Evolutionary conservation across 2,329 filamentous ascomycete genomes (phyloP).

Genomic region (Alternaria gaisen): DNA sequence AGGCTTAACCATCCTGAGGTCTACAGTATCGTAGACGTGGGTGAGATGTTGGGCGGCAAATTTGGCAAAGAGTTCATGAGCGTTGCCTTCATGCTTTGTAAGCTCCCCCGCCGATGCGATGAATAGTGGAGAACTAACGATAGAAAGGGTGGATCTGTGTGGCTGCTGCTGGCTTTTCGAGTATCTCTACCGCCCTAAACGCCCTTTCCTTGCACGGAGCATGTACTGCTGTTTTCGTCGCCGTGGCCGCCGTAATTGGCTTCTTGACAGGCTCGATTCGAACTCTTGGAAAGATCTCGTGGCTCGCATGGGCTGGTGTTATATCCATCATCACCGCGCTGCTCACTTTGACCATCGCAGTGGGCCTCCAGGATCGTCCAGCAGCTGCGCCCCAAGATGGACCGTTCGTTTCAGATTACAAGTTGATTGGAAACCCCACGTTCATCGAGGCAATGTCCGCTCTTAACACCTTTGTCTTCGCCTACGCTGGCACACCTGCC

Average conservation of each 20-base stretch:
- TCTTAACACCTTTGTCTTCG: constrained; percentile 9
- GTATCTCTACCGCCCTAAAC: constrained; percentile 18
- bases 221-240: constrained; percentile 33
- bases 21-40: not conserved
- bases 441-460: constrained; percentile 17
- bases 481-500: constrained; percentile 19
- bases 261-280: constrained; percentile 17
- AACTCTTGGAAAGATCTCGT: constrained; percentile 14
- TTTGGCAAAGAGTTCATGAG: not conserved
- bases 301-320: constrained; percentile 24
- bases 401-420: constrained; percentile 10
- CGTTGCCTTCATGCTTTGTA: not conserved
- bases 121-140: not conserved
- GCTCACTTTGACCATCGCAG: constrained; percentile 26
- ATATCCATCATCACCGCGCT: constrained; percentile 18
- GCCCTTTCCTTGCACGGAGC: constrained; percentile 61
- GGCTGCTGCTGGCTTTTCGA: constrained; percentile 12
- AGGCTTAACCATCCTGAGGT: not conserved
- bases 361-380: constrained; percentile 27
- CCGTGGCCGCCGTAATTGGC: constrained; percentile 36
- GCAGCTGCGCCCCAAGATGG: constrained; percentile 26
- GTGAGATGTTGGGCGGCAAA: not conserved
- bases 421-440: constrained; percentile 14
- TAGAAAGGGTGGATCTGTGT: constrained; percentile 13
- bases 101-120: not conserved